phyloP scores from a whole-genome alignment of 2,329 filamentous ascomycete species.

The Cladorrhinum sp. region DNA sequence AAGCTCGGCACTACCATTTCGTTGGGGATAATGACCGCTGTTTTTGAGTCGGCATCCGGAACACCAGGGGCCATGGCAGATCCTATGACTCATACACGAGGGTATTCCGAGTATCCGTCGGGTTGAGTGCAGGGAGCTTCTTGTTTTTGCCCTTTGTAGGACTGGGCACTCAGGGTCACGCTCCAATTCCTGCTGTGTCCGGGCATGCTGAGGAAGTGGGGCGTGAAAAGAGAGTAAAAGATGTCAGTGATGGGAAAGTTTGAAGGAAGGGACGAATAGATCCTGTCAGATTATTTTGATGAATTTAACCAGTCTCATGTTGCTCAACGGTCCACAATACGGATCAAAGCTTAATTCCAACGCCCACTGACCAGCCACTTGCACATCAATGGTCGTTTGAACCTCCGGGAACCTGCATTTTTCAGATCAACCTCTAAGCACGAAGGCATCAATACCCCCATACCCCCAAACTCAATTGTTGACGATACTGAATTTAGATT shows the following conservation, averaged over 20 bases:
- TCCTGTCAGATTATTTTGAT: not conserved
- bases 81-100: conserved; percentile 48
- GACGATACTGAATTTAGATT: too few species aligned
- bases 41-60: conserved; percentile 50
- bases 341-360: not conserved
- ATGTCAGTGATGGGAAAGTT: not conserved
- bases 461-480: too few species aligned
- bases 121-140: conserved; percentile 42
- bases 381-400: too few species aligned
- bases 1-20: conserved; percentile 58
- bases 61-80: conserved; percentile 34
- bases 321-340: not conserved
- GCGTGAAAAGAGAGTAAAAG: not conserved
- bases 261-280: not conserved
- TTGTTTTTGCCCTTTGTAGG: conserved; percentile 50
- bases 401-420: too few species aligned
- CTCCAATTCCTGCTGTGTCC: not conserved
- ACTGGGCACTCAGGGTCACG: conserved; percentile 50
- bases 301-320: not conserved
- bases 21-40: conserved; percentile 60
- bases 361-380: not conserved
- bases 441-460: too few species aligned
- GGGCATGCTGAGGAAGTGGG: not conserved
- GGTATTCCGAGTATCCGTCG: conserved; percentile 49
- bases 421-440: too few species aligned